Evolutionary conservation across 305 asterid genomes (phyloP).

Genomic region (Euphrasia arctica): DNA sequence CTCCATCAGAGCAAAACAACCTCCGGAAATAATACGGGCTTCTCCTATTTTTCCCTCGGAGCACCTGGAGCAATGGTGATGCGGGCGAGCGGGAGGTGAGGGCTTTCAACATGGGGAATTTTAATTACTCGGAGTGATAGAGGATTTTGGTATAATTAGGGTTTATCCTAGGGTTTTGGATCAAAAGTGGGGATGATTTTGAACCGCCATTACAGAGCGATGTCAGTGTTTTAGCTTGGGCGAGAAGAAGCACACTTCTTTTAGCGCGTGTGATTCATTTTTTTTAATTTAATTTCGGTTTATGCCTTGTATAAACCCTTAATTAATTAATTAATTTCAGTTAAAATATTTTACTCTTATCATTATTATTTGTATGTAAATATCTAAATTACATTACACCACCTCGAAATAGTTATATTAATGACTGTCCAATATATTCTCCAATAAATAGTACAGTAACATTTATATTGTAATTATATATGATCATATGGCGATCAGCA

Average conservation of each 20-base stretch:
- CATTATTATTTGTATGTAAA: too few relatives aligned
- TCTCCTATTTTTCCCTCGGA: slow-evolving; percentile 37
- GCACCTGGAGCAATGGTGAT: slow-evolving; percentile 54
- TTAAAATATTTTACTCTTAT: too few relatives aligned
- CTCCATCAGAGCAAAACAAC: slow-evolving; percentile 71
- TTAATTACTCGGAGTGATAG: too few relatives aligned
- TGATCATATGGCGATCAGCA: slow-evolving; percentile 20
- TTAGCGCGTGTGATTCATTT: neutral
- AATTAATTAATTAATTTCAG: too few relatives aligned
- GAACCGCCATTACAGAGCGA: slow-evolving; percentile 43
- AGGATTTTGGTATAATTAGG: slow-evolving; percentile 12
- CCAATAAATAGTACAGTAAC: too few relatives aligned
- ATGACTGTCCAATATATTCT: too few relatives aligned
- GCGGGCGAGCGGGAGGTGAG: slow-evolving; percentile 43
- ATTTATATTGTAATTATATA: too few relatives aligned
- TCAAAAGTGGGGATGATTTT: slow-evolving; percentile 19
- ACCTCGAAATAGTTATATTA: too few relatives aligned
- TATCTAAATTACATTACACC: too few relatives aligned
- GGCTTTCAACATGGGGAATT: too few relatives aligned
- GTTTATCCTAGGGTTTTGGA: neutral
- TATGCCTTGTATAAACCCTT: too few relatives aligned
- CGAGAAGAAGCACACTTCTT: slow-evolving; percentile 35
- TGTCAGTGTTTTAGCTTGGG: slow-evolving; percentile 30
- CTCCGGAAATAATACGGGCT: slow-evolving; percentile 44
- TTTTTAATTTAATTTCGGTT: neutral